Percentiles rank a stretch among this genome's conserved stretches.
These are phyloP conservation scores for Bauhinia variegata DNA, from an alignment of 306 rosid genomes.

Conservation along the genomic window DNA sequence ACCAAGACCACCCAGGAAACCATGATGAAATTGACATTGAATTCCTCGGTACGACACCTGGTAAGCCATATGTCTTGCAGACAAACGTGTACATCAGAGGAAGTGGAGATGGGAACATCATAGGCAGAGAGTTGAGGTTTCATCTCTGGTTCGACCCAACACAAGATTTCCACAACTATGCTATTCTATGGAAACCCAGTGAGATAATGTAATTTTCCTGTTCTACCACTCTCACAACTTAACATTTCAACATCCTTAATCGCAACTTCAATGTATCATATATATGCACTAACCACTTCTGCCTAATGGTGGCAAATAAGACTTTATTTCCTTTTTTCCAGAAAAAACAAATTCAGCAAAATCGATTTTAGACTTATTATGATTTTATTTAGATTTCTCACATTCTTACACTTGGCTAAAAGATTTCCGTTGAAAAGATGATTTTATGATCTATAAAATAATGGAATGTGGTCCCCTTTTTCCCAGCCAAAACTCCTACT, in stretches of 20 bases:
- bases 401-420: not conserved
- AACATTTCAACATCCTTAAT: conserved; percentile 5
- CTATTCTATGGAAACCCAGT: conserved; percentile 70
- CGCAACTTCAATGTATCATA: not conserved
- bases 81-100: conserved; percentile 88
- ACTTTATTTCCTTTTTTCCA: no score
- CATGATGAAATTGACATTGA: conserved; percentile 94
- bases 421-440: conserved; percentile 16
- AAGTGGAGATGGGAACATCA: conserved; percentile 73
- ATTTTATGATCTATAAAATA: conserved; percentile 2
- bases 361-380: no score
- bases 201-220: conserved; percentile 75
- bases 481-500: not conserved
- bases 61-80: conserved; percentile 82
- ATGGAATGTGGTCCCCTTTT: conserved; percentile 32
- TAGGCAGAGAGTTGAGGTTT: conserved; percentile 82
- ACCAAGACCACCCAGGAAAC: conserved; percentile 71
- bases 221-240: conserved; percentile 13
- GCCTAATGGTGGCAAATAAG: not conserved
- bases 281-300: not conserved
- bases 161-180: conserved; percentile 77
- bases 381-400: no score
- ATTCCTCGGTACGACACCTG: conserved; percentile 80
- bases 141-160: conserved; percentile 97
- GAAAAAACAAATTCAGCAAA: no score